These are phyloP conservation scores for Misopates orontium DNA, from an alignment of 257 asterid genomes.

Conservation along the genomic window DNA sequence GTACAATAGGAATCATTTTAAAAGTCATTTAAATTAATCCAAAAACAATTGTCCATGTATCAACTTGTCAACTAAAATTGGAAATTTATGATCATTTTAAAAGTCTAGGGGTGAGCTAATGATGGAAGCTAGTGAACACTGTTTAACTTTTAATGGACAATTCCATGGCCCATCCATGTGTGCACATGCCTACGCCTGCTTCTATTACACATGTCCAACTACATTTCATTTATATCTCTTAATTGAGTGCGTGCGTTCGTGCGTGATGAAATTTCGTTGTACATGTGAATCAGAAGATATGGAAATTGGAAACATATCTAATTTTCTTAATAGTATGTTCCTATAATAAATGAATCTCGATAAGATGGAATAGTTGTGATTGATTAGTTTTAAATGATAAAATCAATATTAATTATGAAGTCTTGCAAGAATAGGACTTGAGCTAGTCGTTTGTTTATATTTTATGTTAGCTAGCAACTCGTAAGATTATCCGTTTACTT, in stretches of 20 bases:
- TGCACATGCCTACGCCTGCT: constrained; percentile 42
- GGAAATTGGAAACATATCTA: background rate
- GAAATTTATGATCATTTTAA: background rate
- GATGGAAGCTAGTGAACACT: constrained; percentile 30
- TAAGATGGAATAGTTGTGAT: too few relatives aligned
- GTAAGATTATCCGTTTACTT: too few relatives aligned
- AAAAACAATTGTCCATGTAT: background rate
- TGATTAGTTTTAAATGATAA: too few relatives aligned
- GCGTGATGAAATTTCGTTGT: constrained; percentile 14
- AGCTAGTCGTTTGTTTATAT: too few relatives aligned
- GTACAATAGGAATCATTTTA: background rate
- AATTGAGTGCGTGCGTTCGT: constrained; percentile 30
- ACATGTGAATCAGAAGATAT: constrained; percentile 10
- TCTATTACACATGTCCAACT: constrained; percentile 10
- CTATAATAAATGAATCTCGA: background rate
- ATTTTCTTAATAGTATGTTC: background rate
- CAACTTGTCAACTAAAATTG: constrained; percentile 7
- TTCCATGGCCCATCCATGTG: constrained; percentile 63
- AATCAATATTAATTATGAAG: too few relatives aligned
- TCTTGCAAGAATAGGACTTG: too few relatives aligned
- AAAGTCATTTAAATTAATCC: background rate
- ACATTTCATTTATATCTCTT: constrained; percentile 25
- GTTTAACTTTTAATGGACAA: constrained; percentile 44
- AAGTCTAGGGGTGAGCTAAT: constrained; percentile 25
- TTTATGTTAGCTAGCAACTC: too few relatives aligned